Evolutionary conservation across 495 filamentous ascomycete genomes (phyloP), one percentile per base, ranked within the genome.

Genomic region (Hypomontagnella submonticulosa): DNA sequence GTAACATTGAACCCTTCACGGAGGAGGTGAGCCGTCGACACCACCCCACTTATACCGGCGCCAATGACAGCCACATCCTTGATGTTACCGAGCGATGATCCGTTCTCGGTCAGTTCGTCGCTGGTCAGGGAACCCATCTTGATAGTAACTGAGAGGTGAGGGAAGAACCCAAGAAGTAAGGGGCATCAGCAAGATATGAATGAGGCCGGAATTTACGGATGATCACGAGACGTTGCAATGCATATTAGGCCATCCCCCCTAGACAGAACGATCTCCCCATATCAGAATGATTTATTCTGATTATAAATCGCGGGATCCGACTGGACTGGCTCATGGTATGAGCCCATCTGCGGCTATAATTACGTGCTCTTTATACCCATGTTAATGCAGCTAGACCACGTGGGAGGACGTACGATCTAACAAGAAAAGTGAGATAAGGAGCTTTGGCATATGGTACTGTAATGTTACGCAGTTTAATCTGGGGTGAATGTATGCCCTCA

Each of bases 1-100:
- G 81, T 85, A 32, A 90, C 85, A 3, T 85, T 75, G n/a, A 90
- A 60, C 0, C 85, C 86, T 47, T 80, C 78, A 23, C 74, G 80
- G 33, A 85, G 80, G 33, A 92, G 77, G 72, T 91, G 86, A 5
- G 81, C 86, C 13, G 87, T 86, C 9, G 86, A 77, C 3, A 81
- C 81, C 20, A 92, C 82, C 7, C 89, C 88, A 54, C 86, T 89
- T 38, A 91, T 86, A 7, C 89, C 88, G 23, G 88, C 88, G 2
- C 89, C 89, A 56, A 92, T 88, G 12, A 92, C 82, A 9, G 87
- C 89, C 1, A 90, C 85, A 23, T 72, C 73, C 36, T 77, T 77
- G 36, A 80, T 78, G 11, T 56, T 40, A 3, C 54, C 54, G 20
- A 61, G 63, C 30, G 38, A 32, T 46, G 56, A 16, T 7, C 11